These are phyloP conservation scores for Byssochlamys sp. DNA, from an alignment of 2,329 filamentous ascomycete genomes.

Conservation along the genomic window DNA sequence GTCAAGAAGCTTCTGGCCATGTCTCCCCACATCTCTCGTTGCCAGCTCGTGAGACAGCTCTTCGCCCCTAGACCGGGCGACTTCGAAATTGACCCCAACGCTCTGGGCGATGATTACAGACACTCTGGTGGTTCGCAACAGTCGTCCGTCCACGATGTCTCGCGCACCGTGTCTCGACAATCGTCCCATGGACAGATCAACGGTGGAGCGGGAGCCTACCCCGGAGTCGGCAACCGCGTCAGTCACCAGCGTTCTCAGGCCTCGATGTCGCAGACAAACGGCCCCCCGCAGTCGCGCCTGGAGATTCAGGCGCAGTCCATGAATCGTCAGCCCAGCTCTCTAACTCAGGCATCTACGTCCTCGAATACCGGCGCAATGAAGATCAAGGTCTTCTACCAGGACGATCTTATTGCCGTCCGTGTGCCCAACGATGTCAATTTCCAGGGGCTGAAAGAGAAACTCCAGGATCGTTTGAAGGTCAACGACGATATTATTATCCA, in stretches of 20 bases:
- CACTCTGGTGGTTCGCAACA: conserved; percentile 61
- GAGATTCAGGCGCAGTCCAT: conserved; percentile 30
- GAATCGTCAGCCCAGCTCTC: conserved; percentile 45
- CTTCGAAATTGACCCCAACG: conserved; percentile 75
- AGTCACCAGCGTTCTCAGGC: conserved; percentile 34
- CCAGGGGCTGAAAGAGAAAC: conserved; percentile 69
- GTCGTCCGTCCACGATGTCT: conserved; percentile 54
- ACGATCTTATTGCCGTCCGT: conserved; percentile 83
- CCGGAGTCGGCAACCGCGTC: conserved; percentile 34
- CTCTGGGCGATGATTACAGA: conserved; percentile 59
- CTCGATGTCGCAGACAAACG: conserved; percentile 20
- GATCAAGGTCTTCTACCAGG: conserved; percentile 88
- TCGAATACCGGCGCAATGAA: conserved; percentile 57
- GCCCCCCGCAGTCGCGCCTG: conserved; percentile 28
- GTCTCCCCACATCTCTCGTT: conserved; percentile 72
- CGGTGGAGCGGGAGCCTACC: conserved; percentile 45
- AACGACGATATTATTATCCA: conserved; percentile 66
- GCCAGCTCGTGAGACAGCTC: conserved; percentile 76
- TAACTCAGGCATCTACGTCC: conserved; percentile 36
- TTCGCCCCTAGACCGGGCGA: conserved; percentile 85
- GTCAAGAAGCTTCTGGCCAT: conserved; percentile 83
- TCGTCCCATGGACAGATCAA: conserved; percentile 57
- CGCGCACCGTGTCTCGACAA: conserved; percentile 53
- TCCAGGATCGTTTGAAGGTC: conserved; percentile 73
- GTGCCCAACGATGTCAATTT: conserved; percentile 73